Percentiles rank a stretch among this genome's conserved stretches.
These are phyloP conservation scores for Kluyveromyces siamensis DNA, from an alignment of 805 yeast genomes.

Conservation along the genomic window DNA sequence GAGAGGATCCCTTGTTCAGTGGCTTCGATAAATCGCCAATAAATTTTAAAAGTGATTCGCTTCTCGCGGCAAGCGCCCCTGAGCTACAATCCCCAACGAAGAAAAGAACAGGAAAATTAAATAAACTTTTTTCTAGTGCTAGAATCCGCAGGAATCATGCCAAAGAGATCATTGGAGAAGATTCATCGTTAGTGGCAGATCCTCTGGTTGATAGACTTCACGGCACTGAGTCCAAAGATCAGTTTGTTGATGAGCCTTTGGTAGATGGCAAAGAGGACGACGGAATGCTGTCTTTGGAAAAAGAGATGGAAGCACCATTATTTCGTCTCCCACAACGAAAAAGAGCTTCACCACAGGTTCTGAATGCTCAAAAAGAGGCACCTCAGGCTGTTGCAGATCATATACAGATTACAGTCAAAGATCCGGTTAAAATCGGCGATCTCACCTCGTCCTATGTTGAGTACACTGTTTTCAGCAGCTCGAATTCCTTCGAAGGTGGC, in stretches of 20 bases:
- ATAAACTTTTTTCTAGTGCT: slow-evolving; percentile 39
- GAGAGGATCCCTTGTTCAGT: slow-evolving; percentile 29
- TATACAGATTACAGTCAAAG: slow-evolving; percentile 70
- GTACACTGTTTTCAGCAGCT: slow-evolving; percentile 62
- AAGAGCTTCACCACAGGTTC: neutral
- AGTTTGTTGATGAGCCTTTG: slow-evolving; percentile 21
- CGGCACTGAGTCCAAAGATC: slow-evolving; percentile 23
- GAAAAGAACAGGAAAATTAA: slow-evolving; percentile 31
- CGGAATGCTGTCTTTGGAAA: slow-evolving; percentile 7
- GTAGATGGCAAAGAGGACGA: slow-evolving; percentile 18
- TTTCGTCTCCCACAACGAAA: slow-evolving; percentile 14
- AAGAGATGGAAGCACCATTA: slow-evolving; percentile 19
- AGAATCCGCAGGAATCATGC: slow-evolving; percentile 34
- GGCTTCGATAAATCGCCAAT: slow-evolving; percentile 18
- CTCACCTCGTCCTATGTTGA: slow-evolving; percentile 82
- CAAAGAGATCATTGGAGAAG: slow-evolving; percentile 13
- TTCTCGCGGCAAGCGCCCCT: slow-evolving; percentile 7
- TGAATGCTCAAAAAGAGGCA: neutral
- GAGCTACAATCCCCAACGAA: slow-evolving; percentile 29
- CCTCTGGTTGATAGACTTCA: slow-evolving; percentile 27
- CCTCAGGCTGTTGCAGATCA: slow-evolving; percentile 6
- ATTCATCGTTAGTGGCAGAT: slow-evolving; percentile 13
- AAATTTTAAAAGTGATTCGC: slow-evolving; percentile 8
- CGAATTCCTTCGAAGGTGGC: slow-evolving; percentile 30
- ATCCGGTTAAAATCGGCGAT: slow-evolving; percentile 89